Conservation (phyloP, 495 filamentous ascomycete species). For the Aeminium ludgeri region DNA sequence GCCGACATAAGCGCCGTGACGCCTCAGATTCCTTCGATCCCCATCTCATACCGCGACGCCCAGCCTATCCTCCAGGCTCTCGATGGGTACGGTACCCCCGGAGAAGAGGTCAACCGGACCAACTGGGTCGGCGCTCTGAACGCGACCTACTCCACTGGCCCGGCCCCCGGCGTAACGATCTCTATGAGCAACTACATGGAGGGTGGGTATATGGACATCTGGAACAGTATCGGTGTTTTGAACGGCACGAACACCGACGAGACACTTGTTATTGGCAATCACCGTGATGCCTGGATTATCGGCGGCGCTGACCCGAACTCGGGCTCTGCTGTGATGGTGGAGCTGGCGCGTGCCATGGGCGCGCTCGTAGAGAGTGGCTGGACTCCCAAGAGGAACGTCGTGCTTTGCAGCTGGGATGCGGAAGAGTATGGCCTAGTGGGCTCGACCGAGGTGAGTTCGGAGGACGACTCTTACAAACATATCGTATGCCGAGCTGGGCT, state of each 20-base stretch:
- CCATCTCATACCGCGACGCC: slow-evolving; percentile 22
- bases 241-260: slow-evolving; percentile 24
- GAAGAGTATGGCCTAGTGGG: slow-evolving; percentile 38
- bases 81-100: slow-evolving; percentile 18
- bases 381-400: slow-evolving; percentile 26
- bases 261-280: slow-evolving; percentile 21
- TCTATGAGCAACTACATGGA: slow-evolving; percentile 19
- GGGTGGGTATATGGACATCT: slow-evolving; percentile 17
- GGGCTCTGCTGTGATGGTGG: slow-evolving; percentile 29
- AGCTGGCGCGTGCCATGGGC: slow-evolving; percentile 27
- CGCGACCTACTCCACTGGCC: slow-evolving; percentile 20
- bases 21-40: slow-evolving; percentile 22
- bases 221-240: slow-evolving; percentile 24
- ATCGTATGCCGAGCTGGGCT: too few relatives aligned
- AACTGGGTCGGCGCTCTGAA: slow-evolving; percentile 21
- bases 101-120: slow-evolving; percentile 16
- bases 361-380: slow-evolving; percentile 28
- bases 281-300: slow-evolving; percentile 26
- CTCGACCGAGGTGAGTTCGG: slow-evolving; percentile 14
- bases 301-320: slow-evolving; percentile 31
- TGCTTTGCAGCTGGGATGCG: slow-evolving; percentile 22
- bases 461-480: too few relatives aligned
- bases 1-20: slow-evolving; percentile 12
- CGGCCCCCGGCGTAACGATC: slow-evolving; percentile 14
- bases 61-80: slow-evolving; percentile 20